Evolutionary conservation across 2,329 filamentous ascomycete species (phyloP), one percentile per base, ranked within the genome.

Genomic region (Chrysosporium keratinophilum): DNA sequence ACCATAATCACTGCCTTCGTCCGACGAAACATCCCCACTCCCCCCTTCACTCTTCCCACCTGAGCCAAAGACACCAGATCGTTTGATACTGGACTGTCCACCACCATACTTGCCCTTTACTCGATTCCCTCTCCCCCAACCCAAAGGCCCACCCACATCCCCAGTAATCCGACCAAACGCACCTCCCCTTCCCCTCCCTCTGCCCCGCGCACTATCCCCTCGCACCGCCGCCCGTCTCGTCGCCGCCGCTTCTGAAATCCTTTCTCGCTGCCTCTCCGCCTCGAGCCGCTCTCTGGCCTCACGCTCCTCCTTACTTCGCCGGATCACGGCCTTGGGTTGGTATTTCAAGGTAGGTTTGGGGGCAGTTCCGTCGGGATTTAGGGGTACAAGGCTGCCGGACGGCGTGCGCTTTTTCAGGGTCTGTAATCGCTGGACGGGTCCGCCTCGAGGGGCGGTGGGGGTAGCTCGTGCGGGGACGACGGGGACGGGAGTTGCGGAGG

Each of bases 1-100:
- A 20, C 68, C 73, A 20, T 69, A 65, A 41, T 73, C 69, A 31
- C 66, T 67, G 47, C 76, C 78, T 52, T 79, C 77, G 46, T 77
- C 76, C 34, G 74, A 75, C 63, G 68, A 72, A 37, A 64, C 60
- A 56, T 67, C 64, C 44, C 28, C 49, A n/a, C 23, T 35, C 7
- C 63, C 66, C 40, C 68, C 44, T 58, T 59, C 44, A 55, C 58
- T 20, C 61, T 63, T 57, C 62, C 61, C 62, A 51, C 52, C 64
- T 54, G 61, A 65, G 57, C 56, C 64, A 59, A 59, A 65, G 56
- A 54, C 60, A 49, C 59, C 65, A 54, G 58, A 64, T 58, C 59
- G 61, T 56, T 52, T 56, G 39, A 43, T 58, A 58, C 56, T 62
- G 54, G 52, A 61, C 50, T 59, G 61, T 14, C 61, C 23, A 28